Evolutionary conservation across 768 basidiomycete species (phyloP).

Genomic region (Boletellus emodensis): DNA sequence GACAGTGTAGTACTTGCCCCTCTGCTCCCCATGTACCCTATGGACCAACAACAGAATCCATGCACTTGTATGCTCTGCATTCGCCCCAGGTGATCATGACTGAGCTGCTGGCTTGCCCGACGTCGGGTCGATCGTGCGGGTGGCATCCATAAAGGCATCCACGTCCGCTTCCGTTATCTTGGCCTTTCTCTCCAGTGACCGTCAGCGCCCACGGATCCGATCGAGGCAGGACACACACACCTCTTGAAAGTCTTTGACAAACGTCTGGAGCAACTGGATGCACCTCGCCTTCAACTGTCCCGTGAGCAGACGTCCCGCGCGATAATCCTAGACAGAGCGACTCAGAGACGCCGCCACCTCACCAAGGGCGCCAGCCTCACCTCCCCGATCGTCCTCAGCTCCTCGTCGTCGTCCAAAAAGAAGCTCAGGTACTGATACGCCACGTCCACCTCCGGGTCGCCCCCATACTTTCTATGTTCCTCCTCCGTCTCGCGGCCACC

Average conservation of each 20-base stretch:
- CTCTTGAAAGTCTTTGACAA: conserved; percentile 85
- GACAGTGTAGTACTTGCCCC: conserved; percentile 1
- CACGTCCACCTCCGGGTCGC: conserved; percentile 93
- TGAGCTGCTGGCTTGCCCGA: conserved; percentile 35
- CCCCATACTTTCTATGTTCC: conserved; percentile 83
- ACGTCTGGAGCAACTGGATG: conserved; percentile 75
- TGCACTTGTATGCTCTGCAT: conserved; percentile 1
- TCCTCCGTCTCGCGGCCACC: conserved; percentile 96
- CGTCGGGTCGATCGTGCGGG: conserved; percentile 66
- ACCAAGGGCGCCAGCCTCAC: conserved; percentile 34
- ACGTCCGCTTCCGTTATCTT: conserved; percentile 77
- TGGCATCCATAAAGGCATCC: conserved; percentile 74
- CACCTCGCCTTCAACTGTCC: conserved; percentile 89
- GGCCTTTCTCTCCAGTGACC: conserved; percentile 58
- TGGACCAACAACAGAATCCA: neutral
- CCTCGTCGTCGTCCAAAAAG: conserved; percentile 94
- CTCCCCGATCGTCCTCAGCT: conserved; percentile 69
- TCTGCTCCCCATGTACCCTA: conserved; percentile 1
- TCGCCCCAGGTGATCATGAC: neutral
- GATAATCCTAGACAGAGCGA: conserved; percentile 68
- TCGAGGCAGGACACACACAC: conserved; percentile 33
- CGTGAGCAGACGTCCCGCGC: conserved; percentile 80
- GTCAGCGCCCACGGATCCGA: conserved; percentile 3
- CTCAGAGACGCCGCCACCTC: neutral
- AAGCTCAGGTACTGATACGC: conserved; percentile 93